Conservation (phyloP, 352 stramenopile species). For the Phytophthora europaea region DNA sequence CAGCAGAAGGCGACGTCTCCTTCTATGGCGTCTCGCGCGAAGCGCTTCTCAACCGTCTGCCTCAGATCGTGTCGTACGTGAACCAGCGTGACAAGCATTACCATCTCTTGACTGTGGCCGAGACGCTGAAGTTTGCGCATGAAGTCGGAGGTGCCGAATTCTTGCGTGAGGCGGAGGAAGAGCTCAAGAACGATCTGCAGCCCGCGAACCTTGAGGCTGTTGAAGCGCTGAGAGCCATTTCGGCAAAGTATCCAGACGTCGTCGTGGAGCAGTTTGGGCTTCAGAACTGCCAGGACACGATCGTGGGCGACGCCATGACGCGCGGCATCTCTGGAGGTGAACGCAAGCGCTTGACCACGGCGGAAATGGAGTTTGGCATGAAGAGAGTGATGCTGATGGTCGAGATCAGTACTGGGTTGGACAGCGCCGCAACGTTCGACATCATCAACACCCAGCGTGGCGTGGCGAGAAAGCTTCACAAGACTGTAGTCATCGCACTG, state of each 20-base stretch:
- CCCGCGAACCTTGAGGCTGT: no score
- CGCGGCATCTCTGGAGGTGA: slow-evolving; percentile 83
- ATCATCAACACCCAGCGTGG: slow-evolving; percentile 47
- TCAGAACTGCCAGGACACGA: slow-evolving; percentile 31
- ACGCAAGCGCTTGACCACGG: slow-evolving; percentile 59
- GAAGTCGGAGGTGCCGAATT: slow-evolving; percentile 16
- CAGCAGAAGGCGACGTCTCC: slow-evolving; percentile 23
- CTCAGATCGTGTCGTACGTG: slow-evolving; percentile 31
- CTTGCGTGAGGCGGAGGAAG: no score
- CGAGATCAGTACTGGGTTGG: slow-evolving; percentile 94
- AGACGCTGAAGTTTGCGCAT: slow-evolving; percentile 28
- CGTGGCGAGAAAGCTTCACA: slow-evolving; percentile 32
- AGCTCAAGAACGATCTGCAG: no score
- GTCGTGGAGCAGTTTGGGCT: slow-evolving; percentile 41
- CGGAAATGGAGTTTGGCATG: slow-evolving; percentile 80
- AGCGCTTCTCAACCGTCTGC: slow-evolving; percentile 15
- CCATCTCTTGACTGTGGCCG: slow-evolving; percentile 27
- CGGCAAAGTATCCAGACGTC: slow-evolving; percentile 43
- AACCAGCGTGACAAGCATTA: slow-evolving; percentile 33
- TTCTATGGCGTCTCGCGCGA: slow-evolving; percentile 16
- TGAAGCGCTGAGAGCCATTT: slow-evolving; percentile 15
- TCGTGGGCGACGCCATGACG: slow-evolving; percentile 64
- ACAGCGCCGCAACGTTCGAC: slow-evolving; percentile 69
- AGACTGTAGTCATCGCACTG: slow-evolving; percentile 72
- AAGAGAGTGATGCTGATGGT: slow-evolving; percentile 86